phyloP scores from a whole-genome alignment of 768 basidiomycete species.

The Pholiota conissans region DNA sequence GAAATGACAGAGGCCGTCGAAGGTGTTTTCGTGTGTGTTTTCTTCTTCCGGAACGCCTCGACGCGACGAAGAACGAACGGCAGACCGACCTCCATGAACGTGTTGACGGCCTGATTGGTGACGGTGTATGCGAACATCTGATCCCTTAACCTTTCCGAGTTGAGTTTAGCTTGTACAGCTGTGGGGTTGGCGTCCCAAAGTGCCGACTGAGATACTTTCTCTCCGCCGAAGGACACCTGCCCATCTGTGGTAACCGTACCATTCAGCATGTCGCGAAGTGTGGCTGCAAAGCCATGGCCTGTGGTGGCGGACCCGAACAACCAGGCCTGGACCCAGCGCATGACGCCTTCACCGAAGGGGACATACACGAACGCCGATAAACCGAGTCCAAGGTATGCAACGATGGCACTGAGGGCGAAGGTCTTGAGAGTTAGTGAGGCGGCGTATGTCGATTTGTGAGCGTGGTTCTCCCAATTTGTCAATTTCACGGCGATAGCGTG shows the following conservation, averaged over 20 bases:
- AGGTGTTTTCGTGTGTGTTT: constrained; percentile 10
- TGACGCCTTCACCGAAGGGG: constrained; percentile 86
- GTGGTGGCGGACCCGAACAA: constrained; percentile 33
- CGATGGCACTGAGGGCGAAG: constrained; percentile 85
- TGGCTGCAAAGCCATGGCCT: constrained; percentile 18
- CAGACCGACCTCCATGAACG: constrained; percentile 76
- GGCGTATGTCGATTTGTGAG: constrained; percentile 73
- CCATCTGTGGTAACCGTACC: constrained; percentile 21
- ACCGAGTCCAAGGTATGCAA: constrained; percentile 88
- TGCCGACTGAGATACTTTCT: constrained; percentile 15
- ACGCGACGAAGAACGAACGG: constrained; percentile 74
- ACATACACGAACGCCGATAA: constrained; percentile 96
- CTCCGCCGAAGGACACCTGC: constrained; percentile 5
- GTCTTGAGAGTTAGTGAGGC: constrained; percentile 87
- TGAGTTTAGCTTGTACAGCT: constrained; percentile 57
- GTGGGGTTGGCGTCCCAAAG: constrained; percentile 56
- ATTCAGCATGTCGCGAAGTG: constrained; percentile 28
- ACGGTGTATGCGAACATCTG: constrained; percentile 95
- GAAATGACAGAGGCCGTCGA: constrained; percentile 5
- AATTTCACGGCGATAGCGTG: constrained; percentile 65
- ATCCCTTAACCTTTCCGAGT: constrained; percentile 71
- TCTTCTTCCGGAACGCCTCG: constrained; percentile 47
- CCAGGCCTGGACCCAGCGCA: constrained; percentile 53
- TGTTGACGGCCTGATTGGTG: constrained; percentile 82
- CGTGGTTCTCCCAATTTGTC: constrained; percentile 92